phyloP scores from a whole-genome alignment of 306 rosid species.

The Quercus rubra region DNA sequence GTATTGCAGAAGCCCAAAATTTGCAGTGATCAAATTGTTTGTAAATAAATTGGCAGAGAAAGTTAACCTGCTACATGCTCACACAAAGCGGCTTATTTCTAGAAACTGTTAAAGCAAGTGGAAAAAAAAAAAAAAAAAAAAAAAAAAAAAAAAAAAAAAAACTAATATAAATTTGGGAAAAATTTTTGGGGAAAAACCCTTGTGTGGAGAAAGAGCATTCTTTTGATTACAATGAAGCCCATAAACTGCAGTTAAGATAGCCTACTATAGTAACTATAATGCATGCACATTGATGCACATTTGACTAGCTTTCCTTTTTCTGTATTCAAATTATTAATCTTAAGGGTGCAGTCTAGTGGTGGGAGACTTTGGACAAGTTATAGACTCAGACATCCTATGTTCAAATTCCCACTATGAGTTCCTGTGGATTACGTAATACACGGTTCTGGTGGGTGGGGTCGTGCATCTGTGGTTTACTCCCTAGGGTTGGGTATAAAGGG shows the following conservation, averaged over 20 bases:
- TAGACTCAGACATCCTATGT: too few relatives aligned
- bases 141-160: neutral
- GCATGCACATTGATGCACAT: neutral
- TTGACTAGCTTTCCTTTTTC: neutral
- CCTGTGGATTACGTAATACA: too few relatives aligned
- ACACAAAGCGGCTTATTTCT: neutral
- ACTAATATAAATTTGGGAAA: neutral
- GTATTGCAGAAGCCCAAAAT: neutral
- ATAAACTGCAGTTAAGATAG: neutral
- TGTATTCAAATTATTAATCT: neutral
- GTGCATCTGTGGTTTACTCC: too few relatives aligned
- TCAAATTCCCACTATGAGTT: too few relatives aligned
- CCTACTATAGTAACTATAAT: neutral
- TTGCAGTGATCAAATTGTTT: neutral
- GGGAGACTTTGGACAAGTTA: too few relatives aligned
- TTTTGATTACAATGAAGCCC: neutral
- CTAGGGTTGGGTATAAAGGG: too few relatives aligned
- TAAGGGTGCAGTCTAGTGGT: too few relatives aligned
- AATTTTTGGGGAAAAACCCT: neutral
- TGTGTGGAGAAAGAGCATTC: neutral
- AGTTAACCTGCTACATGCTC: neutral
- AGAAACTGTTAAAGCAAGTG: neutral
- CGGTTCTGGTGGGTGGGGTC: too few relatives aligned
- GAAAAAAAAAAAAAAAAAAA: neutral
- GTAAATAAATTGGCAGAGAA: neutral